Evolutionary conservation across 2,329 filamentous ascomycete species (phyloP), one percentile per base, ranked within the genome.

Genomic region (Falciphora oryzae): DNA sequence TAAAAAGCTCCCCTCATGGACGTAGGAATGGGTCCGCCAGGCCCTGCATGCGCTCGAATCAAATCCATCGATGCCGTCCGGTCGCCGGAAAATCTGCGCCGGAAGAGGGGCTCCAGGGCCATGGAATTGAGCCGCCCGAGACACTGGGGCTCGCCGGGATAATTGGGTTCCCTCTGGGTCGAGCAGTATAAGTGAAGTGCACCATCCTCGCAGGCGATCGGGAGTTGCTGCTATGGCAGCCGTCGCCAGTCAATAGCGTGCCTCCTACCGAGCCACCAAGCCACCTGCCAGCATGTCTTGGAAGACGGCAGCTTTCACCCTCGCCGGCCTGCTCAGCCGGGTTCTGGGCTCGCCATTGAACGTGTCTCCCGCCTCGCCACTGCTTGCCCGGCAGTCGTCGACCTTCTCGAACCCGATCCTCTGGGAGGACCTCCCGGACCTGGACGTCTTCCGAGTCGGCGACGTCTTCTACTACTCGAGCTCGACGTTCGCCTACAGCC

Each of bases 401-500:
- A 31, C 58, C 18, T 81, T 81, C 69, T 74, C 71, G 18, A 85
- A 85, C 68, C 83, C 83, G 0, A 75, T 85, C n/a, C 71, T 85
- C 2, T 86, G 80, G 75, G 75, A 83, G 63, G 83, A 86, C 68
- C 77, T 84, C 50, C 79, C 83, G 0, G 84, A 86, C 67, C 75
- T 82, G 25, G 83, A 86, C 68, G 75, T 86, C 22, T 80, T 83
- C 68, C 77, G 81, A 8, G 77, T 83, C 0, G 76, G 77, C 4
- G 77, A 83, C 67, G 77, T 77, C 2, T 82, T 71, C 59, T 86
- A 79, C 71, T 86, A 85, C 71, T 83, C 81, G 68, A 82, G 83
- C 0, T 86, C 83, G 1, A 85, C 78, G 8, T 83, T 86, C 69
- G 81, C 83, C 63, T 86, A 81, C 69, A 83, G 80, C 14, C 80